Base-by-base conservation (phyloP, 1,284 basidiomycete species). In the Schizopora paradoxa region DNA sequence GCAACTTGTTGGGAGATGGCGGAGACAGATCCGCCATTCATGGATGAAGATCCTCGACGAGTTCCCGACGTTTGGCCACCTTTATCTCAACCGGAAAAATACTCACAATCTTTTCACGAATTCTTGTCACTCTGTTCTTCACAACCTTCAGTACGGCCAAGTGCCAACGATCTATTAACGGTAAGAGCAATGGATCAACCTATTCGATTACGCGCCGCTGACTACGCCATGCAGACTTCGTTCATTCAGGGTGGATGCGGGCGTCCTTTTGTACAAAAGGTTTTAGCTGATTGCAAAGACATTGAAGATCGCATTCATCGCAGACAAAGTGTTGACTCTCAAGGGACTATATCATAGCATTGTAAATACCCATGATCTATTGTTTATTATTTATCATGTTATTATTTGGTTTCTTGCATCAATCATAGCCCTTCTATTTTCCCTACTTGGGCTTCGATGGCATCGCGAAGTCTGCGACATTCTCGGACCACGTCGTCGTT, bases 1-100 rank as follows among this genome's bases (percentile, higher is more conserved):
- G 86, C 86, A 2, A 90, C 86, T 0, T 70, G 84, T 0, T 89
- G 86, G 86, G 86, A 90, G 59, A 73, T 86, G 61, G 82, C 82
- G 0, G 73, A 88, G 58, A 74, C 77, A 13, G 68, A 76, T 44
- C 86, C 86, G 6, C 86, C 86, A 0, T 90, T 89, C 58, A 69
- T 74, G 25, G 41, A 49, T 4, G 69, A 77, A 43, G 66, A 71
- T 48, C 52, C 65, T 5, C 57, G 58, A 11, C 67, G 74, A 38
- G 59, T 84, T 7, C 71, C 68, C 6, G 69, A 78, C 16, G 73
- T 77, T 3, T 85, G 82, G 76, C 86, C 86, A 3, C 64, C 76
- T 8, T 59, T 88, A 31, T 62, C 64, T 32, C 67, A 77, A 27
- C 73, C 80, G 5, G 73, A 80, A 42, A 62, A 74, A 4, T 84